Percentiles rank a stretch among this genome's conserved stretches.
These are phyloP conservation scores for Fomitopsis serialis DNA, from an alignment of 768 basidiomycete species.

Conservation along the genomic window DNA sequence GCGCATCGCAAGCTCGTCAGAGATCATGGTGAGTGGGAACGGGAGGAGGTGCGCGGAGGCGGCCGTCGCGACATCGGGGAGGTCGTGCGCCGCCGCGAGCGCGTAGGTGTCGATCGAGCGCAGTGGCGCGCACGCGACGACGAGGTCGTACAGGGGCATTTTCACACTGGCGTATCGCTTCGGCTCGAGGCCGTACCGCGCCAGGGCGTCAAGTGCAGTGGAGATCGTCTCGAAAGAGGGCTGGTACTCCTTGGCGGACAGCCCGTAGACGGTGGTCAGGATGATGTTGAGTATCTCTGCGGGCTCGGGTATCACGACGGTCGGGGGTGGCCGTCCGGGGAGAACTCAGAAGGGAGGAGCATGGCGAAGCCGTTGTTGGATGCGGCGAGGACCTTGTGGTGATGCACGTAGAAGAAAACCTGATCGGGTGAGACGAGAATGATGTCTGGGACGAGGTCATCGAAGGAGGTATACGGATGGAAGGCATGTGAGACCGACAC, in stretches of 20 bases:
- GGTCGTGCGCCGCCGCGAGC: conserved; percentile 29
- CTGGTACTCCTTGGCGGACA: conserved; percentile 67
- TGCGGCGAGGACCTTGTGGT: conserved; percentile 43
- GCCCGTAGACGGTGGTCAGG: conserved; percentile 64
- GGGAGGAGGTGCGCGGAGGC: conserved; percentile 34
- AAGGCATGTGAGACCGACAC: conserved; percentile 74
- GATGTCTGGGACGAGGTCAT: conserved; percentile 48
- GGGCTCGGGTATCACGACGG: conserved; percentile 54
- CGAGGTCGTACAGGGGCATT: conserved; percentile 24
- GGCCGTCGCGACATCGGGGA: conserved; percentile 32
- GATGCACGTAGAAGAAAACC: conserved; percentile 80
- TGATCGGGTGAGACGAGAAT: conserved; percentile 63
- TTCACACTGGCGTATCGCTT: conserved; percentile 18
- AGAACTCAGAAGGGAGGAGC: conserved; percentile 28
- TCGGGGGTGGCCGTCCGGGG: conserved; percentile 27
- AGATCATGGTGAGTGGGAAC: conserved; percentile 25
- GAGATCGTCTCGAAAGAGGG: conserved; percentile 47
- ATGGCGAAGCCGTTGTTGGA: conserved; percentile 62
- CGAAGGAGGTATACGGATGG: conserved; percentile 54
- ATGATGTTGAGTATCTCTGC: conserved; percentile 64
- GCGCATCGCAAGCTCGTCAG: conserved; percentile 30
- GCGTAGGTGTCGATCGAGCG: conserved; percentile 34
- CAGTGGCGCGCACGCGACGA: conserved; percentile 29
- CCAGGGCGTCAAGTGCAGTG: conserved; percentile 16
- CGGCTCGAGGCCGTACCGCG: conserved; percentile 20